phyloP scores from a whole-genome alignment of 2,329 filamentous ascomycete genomes.

The Phoma sp. region DNA sequence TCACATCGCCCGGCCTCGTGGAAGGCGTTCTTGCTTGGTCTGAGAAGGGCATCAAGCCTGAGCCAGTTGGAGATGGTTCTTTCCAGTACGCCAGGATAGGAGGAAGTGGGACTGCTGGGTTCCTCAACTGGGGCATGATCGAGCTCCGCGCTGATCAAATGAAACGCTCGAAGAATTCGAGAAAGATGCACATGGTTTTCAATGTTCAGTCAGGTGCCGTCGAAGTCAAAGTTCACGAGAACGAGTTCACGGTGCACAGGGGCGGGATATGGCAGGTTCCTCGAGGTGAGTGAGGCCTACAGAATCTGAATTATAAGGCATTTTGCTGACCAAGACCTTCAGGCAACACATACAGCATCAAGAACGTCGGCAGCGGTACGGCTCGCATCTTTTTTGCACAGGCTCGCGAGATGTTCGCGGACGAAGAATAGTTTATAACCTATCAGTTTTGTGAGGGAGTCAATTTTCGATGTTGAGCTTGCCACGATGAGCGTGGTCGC shows the following conservation, averaged over 20 bases:
- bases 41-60: constrained; percentile 62
- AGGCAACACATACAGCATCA: constrained; percentile 95
- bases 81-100: constrained; percentile 92
- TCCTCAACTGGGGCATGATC: constrained; percentile 89
- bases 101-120: constrained; percentile 58
- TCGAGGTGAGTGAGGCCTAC: constrained; percentile 72
- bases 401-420: constrained; percentile 66
- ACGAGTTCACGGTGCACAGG: constrained; percentile 80
- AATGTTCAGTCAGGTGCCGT: constrained; percentile 88
- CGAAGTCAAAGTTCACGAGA: constrained; percentile 77
- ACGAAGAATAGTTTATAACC: constrained; percentile 19
- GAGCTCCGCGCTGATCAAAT: constrained; percentile 83
- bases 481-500: background rate
- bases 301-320: background rate
- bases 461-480: background rate
- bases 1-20: constrained; percentile 61
- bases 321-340: background rate
- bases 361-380: constrained; percentile 75
- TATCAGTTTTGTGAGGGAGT: background rate
- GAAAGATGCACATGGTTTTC: constrained; percentile 97
- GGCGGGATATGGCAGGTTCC: constrained; percentile 95
- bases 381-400: constrained; percentile 93
- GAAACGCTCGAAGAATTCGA: constrained; percentile 89
- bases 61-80: constrained; percentile 67
- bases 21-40: constrained; percentile 66